Conservation (phyloP, 2,329 filamentous ascomycete genomes). For the Penicillium sp. region DNA sequence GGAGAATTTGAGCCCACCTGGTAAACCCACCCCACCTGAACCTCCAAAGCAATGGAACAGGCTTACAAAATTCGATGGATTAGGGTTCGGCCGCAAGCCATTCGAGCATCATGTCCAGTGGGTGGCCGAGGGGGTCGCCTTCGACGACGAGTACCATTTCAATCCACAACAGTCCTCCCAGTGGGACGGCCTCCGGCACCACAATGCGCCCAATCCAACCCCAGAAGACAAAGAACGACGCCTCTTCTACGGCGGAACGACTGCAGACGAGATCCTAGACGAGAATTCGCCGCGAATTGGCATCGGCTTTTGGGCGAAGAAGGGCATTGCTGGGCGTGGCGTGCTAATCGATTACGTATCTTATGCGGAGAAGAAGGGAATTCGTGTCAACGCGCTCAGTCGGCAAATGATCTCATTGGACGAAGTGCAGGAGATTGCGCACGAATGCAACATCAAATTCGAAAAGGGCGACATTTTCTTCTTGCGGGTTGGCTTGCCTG, state of each 20-base stretch:
- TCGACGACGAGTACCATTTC: slow-evolving; percentile 53
- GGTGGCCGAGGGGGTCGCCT: slow-evolving; percentile 45
- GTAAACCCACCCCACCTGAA: slow-evolving; percentile 15
- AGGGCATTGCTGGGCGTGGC: slow-evolving; percentile 43
- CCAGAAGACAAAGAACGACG: slow-evolving; percentile 29
- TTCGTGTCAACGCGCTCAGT: slow-evolving; percentile 34
- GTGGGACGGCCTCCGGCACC: slow-evolving; percentile 55
- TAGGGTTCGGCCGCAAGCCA: slow-evolving; percentile 53
- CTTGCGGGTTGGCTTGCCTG: slow-evolving; percentile 38
- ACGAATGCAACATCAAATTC: slow-evolving; percentile 38
- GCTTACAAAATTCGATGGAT: slow-evolving; percentile 24
- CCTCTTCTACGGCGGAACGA: slow-evolving; percentile 41
- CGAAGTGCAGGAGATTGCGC: slow-evolving; percentile 36
- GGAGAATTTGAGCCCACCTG: slow-evolving; percentile 52
- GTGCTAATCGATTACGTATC: slow-evolving; percentile 42
- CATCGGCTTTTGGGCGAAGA: slow-evolving; percentile 40
- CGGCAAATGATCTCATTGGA: slow-evolving; percentile 37
- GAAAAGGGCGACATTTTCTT: slow-evolving; percentile 42
- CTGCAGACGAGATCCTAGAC: slow-evolving; percentile 36
- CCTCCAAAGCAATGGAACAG: too few species aligned
- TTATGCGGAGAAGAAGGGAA: slow-evolving; percentile 35
- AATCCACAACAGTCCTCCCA: slow-evolving; percentile 56
- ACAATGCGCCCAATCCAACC: slow-evolving; percentile 45
- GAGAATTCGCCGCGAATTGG: slow-evolving; percentile 35
- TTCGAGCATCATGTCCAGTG: slow-evolving; percentile 55